phyloP scores from a whole-genome alignment of 2,329 filamentous ascomycete species.

The Alternaria brassicicola region DNA sequence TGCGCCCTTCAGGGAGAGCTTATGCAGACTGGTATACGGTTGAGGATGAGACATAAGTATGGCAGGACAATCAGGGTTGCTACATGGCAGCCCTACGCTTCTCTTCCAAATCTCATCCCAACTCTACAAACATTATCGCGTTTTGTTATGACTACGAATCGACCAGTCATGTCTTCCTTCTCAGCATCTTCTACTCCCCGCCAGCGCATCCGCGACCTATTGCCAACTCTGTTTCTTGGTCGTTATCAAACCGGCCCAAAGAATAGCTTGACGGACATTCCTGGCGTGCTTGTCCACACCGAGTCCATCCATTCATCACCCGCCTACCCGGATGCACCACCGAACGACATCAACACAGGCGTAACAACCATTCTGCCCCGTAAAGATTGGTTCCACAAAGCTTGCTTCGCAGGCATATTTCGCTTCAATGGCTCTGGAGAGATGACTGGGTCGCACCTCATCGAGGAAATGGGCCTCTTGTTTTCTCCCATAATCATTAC shows the following conservation, averaged over 20 bases:
- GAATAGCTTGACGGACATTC: slow-evolving; percentile 54
- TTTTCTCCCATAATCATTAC: slow-evolving; percentile 67
- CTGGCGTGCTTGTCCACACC: slow-evolving; percentile 52
- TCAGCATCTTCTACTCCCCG: slow-evolving; percentile 22
- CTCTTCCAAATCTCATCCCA: background rate
- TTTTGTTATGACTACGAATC: background rate
- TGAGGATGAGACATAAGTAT: background rate
- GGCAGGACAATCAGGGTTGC: background rate
- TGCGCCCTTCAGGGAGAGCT: background rate
- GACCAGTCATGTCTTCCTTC: slow-evolving; percentile 15
- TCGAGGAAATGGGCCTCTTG: slow-evolving; percentile 66
- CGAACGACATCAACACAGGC: slow-evolving; percentile 50
- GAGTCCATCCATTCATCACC: slow-evolving; percentile 47
- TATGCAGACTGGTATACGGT: background rate
- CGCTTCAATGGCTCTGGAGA: slow-evolving; percentile 70
- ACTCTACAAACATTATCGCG: background rate
- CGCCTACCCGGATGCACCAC: slow-evolving; percentile 33
- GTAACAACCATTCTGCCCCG: slow-evolving; percentile 54
- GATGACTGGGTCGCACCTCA: slow-evolving; percentile 66
- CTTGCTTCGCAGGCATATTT: slow-evolving; percentile 56
- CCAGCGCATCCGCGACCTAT: slow-evolving; percentile 48
- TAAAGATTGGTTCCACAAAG: slow-evolving; percentile 50
- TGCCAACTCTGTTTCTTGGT: slow-evolving; percentile 47
- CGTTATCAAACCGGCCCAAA: slow-evolving; percentile 48
- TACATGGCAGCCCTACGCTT: background rate